These are phyloP conservation scores for Agapanthus africanus DNA, from an alignment of 106 monocot species.

Conservation along the genomic window DNA sequence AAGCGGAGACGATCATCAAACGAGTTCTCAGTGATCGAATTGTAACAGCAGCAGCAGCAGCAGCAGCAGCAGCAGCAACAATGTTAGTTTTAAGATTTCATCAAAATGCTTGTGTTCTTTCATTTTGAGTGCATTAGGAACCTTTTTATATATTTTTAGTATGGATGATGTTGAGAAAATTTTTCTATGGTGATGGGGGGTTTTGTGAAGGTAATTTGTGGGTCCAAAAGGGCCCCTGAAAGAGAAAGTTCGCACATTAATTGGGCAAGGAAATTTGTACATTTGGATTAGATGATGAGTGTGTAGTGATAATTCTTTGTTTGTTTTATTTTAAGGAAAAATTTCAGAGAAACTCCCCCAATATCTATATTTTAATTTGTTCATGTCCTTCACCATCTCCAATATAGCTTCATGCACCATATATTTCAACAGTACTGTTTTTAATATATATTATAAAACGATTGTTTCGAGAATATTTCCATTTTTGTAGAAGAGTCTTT, in stretches of 20 bases:
- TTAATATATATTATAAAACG: not conserved
- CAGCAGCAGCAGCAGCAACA: not conserved
- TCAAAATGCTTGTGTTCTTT: not conserved
- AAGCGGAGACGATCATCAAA: conserved; percentile 36
- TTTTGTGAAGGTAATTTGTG: not conserved
- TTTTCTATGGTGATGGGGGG: not conserved
- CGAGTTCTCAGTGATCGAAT: conserved; percentile 31
- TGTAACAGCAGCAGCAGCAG: not conserved
- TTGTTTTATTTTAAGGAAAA: not conserved
- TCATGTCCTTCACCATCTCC: too few relatives aligned
- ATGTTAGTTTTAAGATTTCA: not conserved
- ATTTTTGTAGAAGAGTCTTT: not conserved
- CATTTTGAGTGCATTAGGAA: not conserved
- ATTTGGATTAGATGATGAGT: not conserved
- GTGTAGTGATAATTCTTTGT: not conserved
- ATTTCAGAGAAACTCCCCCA: not conserved
- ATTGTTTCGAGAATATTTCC: not conserved
- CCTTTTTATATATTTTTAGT: conserved; percentile 1
- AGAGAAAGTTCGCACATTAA: not conserved
- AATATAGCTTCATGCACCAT: not conserved
- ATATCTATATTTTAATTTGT: too few relatives aligned
- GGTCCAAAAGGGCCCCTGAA: not conserved
- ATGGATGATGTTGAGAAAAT: not conserved
- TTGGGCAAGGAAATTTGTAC: not conserved
- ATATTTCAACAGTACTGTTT: not conserved